These are phyloP conservation scores for Coniochaeta sp. DNA, from an alignment of 2,329 filamentous ascomycete genomes.

Conservation along the genomic window DNA sequence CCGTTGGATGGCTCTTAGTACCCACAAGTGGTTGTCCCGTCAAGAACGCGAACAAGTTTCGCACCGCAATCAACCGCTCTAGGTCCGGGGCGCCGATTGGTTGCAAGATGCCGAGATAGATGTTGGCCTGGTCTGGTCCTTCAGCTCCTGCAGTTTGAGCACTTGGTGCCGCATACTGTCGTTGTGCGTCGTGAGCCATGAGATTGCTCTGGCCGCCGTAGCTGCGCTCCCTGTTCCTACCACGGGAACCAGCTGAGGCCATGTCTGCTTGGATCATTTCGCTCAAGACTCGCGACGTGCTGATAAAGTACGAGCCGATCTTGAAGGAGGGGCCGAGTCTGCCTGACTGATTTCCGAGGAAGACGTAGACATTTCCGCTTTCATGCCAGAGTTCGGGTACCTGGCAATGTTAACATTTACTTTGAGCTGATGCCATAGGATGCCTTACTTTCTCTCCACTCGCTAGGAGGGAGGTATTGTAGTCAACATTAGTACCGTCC, in stretches of 20 bases:
- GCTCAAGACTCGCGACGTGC: conserved; percentile 46
- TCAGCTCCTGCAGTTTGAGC: conserved; percentile 30
- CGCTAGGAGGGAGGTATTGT: conserved; percentile 44
- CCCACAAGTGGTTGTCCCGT: conserved; percentile 56
- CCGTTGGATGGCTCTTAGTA: conserved; percentile 42
- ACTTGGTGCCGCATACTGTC: conserved; percentile 27
- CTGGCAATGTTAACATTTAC: conserved; percentile 25
- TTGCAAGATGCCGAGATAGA: conserved; percentile 35
- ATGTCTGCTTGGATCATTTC: conserved; percentile 44
- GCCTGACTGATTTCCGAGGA: conserved; percentile 45
- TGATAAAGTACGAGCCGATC: conserved; percentile 45
- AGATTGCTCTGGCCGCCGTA: conserved; percentile 42
- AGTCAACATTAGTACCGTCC: conserved; percentile 44
- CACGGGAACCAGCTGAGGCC: conserved; percentile 21
- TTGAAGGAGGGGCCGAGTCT: conserved; percentile 53
- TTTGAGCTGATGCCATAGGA: not conserved
- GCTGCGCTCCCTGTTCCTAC: conserved; percentile 32
- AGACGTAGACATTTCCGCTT: conserved; percentile 48
- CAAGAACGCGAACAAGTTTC: conserved; percentile 61
- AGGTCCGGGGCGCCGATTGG: conserved; percentile 41
- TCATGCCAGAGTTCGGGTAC: conserved; percentile 63
- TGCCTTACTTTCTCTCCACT: conserved; percentile 47
- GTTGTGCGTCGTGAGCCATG: conserved; percentile 40
- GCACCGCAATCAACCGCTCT: conserved; percentile 50
- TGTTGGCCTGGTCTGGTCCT: conserved; percentile 33